Conservation (phyloP, 2,329 filamentous ascomycete species). For the Cytospora paraplurivora region DNA sequence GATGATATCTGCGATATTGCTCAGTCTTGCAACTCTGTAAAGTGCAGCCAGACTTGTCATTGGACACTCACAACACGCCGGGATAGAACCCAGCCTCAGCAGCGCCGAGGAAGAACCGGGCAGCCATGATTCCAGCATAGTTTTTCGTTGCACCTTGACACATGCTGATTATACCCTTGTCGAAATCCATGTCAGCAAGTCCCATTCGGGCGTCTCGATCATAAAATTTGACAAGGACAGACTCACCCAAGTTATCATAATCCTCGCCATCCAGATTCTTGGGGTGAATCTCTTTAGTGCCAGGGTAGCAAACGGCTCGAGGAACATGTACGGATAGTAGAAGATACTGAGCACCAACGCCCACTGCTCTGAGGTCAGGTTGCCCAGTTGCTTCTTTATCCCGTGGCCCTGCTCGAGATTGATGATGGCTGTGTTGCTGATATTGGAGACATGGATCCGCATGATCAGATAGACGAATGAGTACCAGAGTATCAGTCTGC, state of each 20-base stretch:
- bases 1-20: slow-evolving; percentile 30
- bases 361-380: slow-evolving; percentile 33
- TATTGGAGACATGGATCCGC: slow-evolving; percentile 34
- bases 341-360: slow-evolving; percentile 34
- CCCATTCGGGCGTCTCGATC: neutral
- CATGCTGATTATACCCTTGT: slow-evolving; percentile 32
- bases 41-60: too few relatives aligned
- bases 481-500: slow-evolving; percentile 33
- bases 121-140: slow-evolving; percentile 34
- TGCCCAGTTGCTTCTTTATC: slow-evolving; percentile 33
- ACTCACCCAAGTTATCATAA: slow-evolving; percentile 35
- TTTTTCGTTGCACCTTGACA: slow-evolving; percentile 33
- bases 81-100: slow-evolving; percentile 38
- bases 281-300: slow-evolving; percentile 33
- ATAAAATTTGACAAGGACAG: neutral
- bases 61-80: slow-evolving; percentile 31
- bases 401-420: slow-evolving; percentile 36
- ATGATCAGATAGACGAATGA: slow-evolving; percentile 34
- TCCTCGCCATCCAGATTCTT: slow-evolving; percentile 34
- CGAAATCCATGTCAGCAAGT: neutral
- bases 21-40: neutral
- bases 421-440: slow-evolving; percentile 36
- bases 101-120: slow-evolving; percentile 35
- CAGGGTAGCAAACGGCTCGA: slow-evolving; percentile 33
- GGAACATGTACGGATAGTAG: slow-evolving; percentile 35